Conservation (phyloP, 805 yeast species). For the Dipodascus albidus region DNA sequence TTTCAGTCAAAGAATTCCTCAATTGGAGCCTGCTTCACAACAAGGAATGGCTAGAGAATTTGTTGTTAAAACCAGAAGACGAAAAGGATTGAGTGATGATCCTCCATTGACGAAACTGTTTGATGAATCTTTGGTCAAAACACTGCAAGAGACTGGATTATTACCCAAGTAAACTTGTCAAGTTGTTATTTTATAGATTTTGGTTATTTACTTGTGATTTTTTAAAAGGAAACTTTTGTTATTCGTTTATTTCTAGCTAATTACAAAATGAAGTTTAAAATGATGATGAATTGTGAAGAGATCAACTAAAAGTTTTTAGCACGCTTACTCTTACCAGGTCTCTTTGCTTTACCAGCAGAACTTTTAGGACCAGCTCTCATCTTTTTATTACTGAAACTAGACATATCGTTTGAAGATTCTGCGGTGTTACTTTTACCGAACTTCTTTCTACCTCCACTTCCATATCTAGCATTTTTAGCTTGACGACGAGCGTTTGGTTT, state of each 20-base stretch:
- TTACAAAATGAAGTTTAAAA: not conserved
- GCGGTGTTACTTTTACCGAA: constrained; percentile 64
- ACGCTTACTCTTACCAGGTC: constrained; percentile 18
- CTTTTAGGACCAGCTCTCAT: constrained; percentile 37
- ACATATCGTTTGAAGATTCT: constrained; percentile 54
- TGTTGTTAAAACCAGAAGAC: constrained; percentile 73
- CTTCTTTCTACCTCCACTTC: constrained; percentile 70
- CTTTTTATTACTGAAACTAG: constrained; percentile 42
- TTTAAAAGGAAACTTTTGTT: too few species aligned
- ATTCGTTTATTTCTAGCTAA: not conserved
- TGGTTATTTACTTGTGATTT: too few species aligned
- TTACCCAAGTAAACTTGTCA: constrained; percentile 11
- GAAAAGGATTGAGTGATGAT: constrained; percentile 76
- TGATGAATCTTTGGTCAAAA: constrained; percentile 44
- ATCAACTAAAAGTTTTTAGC: constrained; percentile 2
- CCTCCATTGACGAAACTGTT: constrained; percentile 57
- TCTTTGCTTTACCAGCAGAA: constrained; percentile 6
- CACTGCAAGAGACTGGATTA: constrained; percentile 41
- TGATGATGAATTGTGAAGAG: not conserved
- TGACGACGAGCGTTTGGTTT: constrained; percentile 54
- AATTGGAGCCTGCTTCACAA: constrained; percentile 63
- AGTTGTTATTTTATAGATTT: too few species aligned
- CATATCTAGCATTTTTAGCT: constrained; percentile 65
- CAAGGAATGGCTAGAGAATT: constrained; percentile 76
- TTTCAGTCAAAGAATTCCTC: constrained; percentile 45